These are phyloP conservation scores for Xerophyta viscosa DNA, from an alignment of 106 monocot species.

Conservation along the genomic window DNA sequence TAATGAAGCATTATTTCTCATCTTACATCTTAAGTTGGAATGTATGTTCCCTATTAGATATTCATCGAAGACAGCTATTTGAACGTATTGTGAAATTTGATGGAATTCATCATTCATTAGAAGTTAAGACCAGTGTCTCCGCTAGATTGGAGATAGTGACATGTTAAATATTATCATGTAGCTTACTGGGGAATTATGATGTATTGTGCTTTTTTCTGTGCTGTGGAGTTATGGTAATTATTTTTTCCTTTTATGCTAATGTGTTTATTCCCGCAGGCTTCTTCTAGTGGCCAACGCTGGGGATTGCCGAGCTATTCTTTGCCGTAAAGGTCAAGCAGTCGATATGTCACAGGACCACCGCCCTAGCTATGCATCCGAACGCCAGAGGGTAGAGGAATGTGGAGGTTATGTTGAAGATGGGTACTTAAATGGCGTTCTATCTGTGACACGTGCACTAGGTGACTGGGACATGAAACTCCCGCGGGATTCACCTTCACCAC, in stretches of 20 bases:
- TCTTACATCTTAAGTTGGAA: no score
- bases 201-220: not conserved
- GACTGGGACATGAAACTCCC: slow-evolving; percentile 61
- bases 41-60: no score
- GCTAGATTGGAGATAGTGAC: no score
- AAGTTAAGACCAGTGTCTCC: no score
- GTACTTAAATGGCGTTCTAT: slow-evolving; percentile 60
- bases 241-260: no score
- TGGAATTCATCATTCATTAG: no score
- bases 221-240: not conserved
- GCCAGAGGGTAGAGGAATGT: slow-evolving; percentile 24
- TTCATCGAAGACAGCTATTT: no score
- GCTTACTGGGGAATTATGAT: no score
- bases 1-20: no score
- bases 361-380: slow-evolving; percentile 30
- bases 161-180: no score
- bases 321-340: slow-evolving; percentile 41
- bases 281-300: slow-evolving; percentile 62
- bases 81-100: no score
- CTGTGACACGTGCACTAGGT: slow-evolving; percentile 46
- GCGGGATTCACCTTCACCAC: slow-evolving; percentile 31
- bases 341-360: slow-evolving; percentile 60
- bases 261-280: no score
- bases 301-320: slow-evolving; percentile 56
- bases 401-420: slow-evolving; percentile 53